phyloP scores from a whole-genome alignment of 2,329 filamentous ascomycete genomes.

The Cylindrodendrum hubeiense region DNA sequence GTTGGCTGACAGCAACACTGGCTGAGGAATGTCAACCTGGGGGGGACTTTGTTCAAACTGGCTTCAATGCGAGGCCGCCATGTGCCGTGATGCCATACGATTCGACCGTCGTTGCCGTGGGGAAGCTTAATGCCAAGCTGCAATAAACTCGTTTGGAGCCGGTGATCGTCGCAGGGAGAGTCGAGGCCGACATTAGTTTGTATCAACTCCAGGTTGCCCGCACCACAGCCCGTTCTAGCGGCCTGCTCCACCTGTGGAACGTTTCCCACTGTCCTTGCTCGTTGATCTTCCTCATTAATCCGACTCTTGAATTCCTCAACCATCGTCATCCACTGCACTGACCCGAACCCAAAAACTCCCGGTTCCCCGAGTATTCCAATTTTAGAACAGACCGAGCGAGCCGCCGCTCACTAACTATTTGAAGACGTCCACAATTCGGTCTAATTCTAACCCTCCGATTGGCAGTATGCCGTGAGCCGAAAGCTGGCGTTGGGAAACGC shows the following conservation, averaged over 20 bases:
- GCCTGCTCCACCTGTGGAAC: not conserved
- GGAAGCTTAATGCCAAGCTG: not conserved
- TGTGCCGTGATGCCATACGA: not conserved
- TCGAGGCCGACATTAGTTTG: not conserved
- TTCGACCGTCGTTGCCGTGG: not conserved
- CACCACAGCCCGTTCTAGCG: not conserved
- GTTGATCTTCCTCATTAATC: not conserved
- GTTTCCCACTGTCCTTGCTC: not conserved
- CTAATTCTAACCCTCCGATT: not conserved
- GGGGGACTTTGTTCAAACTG: not conserved
- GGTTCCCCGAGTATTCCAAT: not conserved
- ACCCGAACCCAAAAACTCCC: not conserved
- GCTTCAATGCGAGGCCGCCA: not conserved
- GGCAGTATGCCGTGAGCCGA: not conserved
- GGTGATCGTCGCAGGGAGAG: constrained; percentile 1
- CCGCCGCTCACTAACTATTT: not conserved
- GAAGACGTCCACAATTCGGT: not conserved
- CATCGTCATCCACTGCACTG: not conserved
- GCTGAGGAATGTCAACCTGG: not conserved
- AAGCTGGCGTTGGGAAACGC: not conserved
- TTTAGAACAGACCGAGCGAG: not conserved
- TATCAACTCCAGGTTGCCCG: not conserved
- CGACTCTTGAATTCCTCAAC: no score
- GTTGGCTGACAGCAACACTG: not conserved
- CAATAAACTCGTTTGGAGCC: not conserved